phyloP scores from a whole-genome alignment of 352 stramenopile genomes.

The Stramenopiles sp. region DNA sequence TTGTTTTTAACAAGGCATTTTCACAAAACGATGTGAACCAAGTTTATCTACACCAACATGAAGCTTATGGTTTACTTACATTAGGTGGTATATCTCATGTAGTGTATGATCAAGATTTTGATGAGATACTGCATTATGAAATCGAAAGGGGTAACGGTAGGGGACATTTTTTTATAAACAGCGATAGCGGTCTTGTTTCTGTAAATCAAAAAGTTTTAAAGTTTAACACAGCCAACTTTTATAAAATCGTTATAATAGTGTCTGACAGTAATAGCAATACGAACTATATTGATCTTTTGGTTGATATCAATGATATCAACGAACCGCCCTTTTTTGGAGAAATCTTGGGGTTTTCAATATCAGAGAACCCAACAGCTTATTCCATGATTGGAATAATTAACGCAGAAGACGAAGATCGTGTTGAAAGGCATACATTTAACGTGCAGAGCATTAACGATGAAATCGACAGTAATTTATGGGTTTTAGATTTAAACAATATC shows the following conservation, averaged over 20 bases:
- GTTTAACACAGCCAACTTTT: neutral
- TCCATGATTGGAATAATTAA: neutral
- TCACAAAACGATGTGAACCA: neutral
- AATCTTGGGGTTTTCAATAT: neutral
- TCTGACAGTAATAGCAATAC: neutral
- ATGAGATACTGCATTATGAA: neutral
- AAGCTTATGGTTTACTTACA: too few relatives aligned
- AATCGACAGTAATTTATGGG: neutral
- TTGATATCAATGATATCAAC: neutral
- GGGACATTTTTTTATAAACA: neutral
- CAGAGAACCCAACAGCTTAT: neutral
- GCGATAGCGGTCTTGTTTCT: neutral
- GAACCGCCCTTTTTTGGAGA: neutral
- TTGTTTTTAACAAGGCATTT: neutral
- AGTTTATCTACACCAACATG: too few relatives aligned
- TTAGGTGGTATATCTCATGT: too few relatives aligned
- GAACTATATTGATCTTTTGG: neutral
- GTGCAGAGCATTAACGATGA: neutral
- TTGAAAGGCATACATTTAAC: neutral
- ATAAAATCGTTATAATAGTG: neutral
- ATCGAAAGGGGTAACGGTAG: neutral
- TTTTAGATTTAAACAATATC: neutral
- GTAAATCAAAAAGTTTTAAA: neutral
- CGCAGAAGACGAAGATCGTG: neutral
- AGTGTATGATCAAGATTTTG: neutral